Percentiles rank a stretch among this genome's conserved stretches.
phyloP scores from a whole-genome alignment of 2,329 filamentous ascomycete species.

The Alternaria arbusti region DNA sequence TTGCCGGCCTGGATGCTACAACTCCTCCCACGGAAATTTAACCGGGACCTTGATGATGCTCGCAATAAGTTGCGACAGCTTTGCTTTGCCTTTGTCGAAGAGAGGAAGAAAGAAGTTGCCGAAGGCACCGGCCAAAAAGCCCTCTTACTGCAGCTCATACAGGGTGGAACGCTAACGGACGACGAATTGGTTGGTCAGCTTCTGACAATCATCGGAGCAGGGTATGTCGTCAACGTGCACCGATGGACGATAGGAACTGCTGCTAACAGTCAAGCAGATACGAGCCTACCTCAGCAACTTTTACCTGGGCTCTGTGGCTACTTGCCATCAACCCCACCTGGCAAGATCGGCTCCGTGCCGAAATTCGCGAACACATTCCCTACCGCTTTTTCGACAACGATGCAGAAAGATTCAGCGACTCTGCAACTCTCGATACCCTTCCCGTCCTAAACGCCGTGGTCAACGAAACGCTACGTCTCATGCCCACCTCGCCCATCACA shows the following conservation, averaged over 20 bases:
- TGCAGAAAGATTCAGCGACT: neutral
- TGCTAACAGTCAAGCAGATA: neutral
- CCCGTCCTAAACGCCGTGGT: neutral
- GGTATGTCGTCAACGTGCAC: neutral
- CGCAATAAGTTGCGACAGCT: neutral
- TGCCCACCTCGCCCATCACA: neutral
- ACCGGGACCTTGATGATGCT: neutral
- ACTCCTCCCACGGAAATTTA: neutral
- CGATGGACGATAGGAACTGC: neutral
- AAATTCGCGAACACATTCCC: neutral
- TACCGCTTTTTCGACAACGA: neutral
- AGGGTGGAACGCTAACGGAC: neutral
- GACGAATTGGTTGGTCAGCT: neutral
- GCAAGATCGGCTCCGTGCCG: neutral
- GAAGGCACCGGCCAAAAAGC: neutral
- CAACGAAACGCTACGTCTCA: neutral
- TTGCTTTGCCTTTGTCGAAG: neutral
- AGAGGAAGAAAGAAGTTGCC: neutral
- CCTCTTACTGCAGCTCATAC: neutral
- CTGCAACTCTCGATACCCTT: neutral
- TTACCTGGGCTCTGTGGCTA: neutral
- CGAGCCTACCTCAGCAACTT: neutral
- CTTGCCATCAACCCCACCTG: neutral
- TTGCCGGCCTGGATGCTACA: neutral
- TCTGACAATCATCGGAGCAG: neutral